Conservation (phyloP, 2,329 filamentous ascomycete genomes). For the Arthrobotrys megalospora region DNA sequence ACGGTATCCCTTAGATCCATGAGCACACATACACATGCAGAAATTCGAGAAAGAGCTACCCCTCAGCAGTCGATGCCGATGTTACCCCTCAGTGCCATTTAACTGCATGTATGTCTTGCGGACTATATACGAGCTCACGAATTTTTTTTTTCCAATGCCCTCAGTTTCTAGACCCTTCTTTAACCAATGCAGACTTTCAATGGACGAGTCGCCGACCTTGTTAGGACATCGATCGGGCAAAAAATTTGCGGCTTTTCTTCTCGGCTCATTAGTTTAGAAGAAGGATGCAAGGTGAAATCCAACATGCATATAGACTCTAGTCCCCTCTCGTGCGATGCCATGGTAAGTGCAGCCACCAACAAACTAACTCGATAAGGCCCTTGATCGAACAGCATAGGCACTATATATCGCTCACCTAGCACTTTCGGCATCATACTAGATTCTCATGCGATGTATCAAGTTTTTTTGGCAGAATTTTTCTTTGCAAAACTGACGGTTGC, state of each 20-base stretch:
- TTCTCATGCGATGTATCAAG: neutral
- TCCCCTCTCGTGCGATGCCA: constrained; percentile 4
- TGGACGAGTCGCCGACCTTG: constrained; percentile 4
- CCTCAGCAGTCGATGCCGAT: constrained; percentile 27
- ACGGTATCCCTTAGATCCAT: constrained; percentile 9
- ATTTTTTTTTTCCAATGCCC: neutral
- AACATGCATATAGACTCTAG: constrained; percentile 4
- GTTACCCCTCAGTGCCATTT: constrained; percentile 23
- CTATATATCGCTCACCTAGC: constrained; percentile 21
- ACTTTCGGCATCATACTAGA: neutral
- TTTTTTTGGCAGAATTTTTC: neutral
- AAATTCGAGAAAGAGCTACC: constrained; percentile 15
- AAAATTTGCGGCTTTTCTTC: constrained; percentile 3
- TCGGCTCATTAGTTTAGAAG: constrained; percentile 5
- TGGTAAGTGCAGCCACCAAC: constrained; percentile 13
- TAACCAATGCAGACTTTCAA: neutral
- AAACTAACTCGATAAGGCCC: neutral
- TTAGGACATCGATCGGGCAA: neutral
- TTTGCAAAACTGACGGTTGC: neutral
- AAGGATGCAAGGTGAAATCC: constrained; percentile 4
- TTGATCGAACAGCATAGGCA: neutral
- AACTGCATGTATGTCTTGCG: constrained; percentile 10
- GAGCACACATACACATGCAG: constrained; percentile 17
- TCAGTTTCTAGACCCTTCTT: constrained; percentile 17
- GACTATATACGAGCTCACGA: constrained; percentile 5